These are phyloP conservation scores for Grigorovia transvaalensis DNA, from an alignment of 805 yeast genomes.

Conservation along the genomic window DNA sequence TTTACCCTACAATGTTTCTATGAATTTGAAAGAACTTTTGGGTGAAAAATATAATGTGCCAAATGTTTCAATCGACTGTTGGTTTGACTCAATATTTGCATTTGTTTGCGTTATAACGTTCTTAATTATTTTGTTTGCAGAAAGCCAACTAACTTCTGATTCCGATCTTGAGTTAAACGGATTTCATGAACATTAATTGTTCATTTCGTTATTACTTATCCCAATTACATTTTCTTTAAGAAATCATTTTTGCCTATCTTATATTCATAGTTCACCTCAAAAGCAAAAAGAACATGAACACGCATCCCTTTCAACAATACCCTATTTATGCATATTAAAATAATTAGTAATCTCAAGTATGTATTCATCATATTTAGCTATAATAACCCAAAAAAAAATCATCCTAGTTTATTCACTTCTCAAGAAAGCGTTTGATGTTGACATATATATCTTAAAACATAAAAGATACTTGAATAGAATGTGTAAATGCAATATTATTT, in stretches of 20 bases:
- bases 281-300: no score
- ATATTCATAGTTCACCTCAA: no score
- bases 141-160: conserved; percentile 5
- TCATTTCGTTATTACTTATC: background rate
- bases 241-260: no score
- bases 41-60: conserved; percentile 24
- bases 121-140: conserved; percentile 21
- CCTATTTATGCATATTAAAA: no score
- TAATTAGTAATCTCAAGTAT: no score
- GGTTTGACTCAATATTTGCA: conserved; percentile 34
- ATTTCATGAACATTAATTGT: background rate
- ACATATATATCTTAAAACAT: background rate
- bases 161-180: background rate
- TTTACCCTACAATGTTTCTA: conserved; percentile 27
- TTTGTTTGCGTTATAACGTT: conserved; percentile 25
- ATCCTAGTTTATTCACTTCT: no score
- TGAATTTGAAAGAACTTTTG: conserved; percentile 25
- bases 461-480: no score
- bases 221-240: background rate
- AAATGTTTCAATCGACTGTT: conserved; percentile 27
- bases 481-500: background rate
- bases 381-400: no score
- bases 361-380: no score
- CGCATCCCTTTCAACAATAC: no score
- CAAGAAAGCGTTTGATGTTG: background rate